Conservation (phyloP, 1,284 basidiomycete species). For the Puccinia coronata region DNA sequence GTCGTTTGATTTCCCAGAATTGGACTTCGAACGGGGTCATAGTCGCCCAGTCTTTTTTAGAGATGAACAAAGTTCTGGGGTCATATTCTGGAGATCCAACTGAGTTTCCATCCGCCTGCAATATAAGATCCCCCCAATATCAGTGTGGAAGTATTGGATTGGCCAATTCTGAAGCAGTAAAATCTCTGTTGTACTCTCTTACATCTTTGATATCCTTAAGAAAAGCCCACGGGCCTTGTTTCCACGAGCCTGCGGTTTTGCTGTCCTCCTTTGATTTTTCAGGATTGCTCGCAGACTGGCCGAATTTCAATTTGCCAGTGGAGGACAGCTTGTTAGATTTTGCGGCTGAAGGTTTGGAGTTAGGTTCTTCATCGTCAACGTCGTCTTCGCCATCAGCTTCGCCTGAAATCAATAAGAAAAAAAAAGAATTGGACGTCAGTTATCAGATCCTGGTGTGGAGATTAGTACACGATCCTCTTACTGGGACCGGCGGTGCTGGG, state of each 20-base stretch:
- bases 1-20: slow-evolving; percentile 50
- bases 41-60: slow-evolving; percentile 72
- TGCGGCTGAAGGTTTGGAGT: background rate
- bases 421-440: background rate
- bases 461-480: background rate
- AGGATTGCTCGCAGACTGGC: slow-evolving; percentile 11
- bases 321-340: slow-evolving; percentile 18
- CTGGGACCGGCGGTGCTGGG: slow-evolving; percentile 20
- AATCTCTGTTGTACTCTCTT: background rate
- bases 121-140: background rate
- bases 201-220: slow-evolving; percentile 47
- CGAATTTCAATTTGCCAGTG: background rate
- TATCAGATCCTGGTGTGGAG: background rate
- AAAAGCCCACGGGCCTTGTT: slow-evolving; percentile 49
- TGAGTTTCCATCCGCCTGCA: slow-evolving; percentile 76
- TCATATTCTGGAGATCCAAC: slow-evolving; percentile 88
- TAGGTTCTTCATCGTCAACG: slow-evolving; percentile 33
- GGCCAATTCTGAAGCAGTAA: background rate
- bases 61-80: slow-evolving; percentile 82
- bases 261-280: slow-evolving; percentile 12
- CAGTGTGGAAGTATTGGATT: background rate
- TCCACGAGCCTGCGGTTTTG: slow-evolving; percentile 8
- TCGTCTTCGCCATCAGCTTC: slow-evolving; percentile 18
- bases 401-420: too few relatives aligned
- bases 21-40: slow-evolving; percentile 62